Percentiles rank a stretch among this genome's conserved stretches.
phyloP scores from a whole-genome alignment of 2,329 filamentous ascomycete genomes.

The Fusarium nematophilum region DNA sequence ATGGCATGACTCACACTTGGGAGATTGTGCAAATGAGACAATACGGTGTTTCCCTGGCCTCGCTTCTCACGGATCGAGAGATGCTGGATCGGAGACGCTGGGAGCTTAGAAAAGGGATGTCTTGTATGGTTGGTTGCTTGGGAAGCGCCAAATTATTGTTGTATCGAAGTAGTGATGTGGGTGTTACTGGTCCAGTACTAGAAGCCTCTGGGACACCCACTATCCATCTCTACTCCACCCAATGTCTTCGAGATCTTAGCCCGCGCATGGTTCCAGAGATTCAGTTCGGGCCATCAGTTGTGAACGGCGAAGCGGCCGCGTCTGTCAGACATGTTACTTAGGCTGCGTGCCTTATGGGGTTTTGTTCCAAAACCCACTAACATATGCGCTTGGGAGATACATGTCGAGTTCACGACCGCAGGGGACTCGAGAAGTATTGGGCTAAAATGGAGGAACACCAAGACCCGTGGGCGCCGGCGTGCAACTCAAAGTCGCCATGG shows the following conservation, averaged over 20 bases:
- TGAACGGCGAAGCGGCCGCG: conserved; percentile 11
- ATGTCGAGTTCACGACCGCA: conserved; percentile 12
- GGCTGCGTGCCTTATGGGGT: not conserved
- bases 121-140: conserved; percentile 1
- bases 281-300: not conserved
- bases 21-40: not conserved
- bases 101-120: conserved; percentile 10
- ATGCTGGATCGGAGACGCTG: conserved; percentile 9
- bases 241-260: conserved; percentile 31
- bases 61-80: conserved; percentile 11
- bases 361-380: not conserved
- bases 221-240: conserved; percentile 1
- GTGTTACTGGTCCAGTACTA: not conserved
- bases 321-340: conserved; percentile 13
- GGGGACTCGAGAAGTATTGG: conserved; percentile 26
- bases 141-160: no score
- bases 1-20: not conserved
- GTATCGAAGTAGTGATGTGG: no score
- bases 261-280: conserved; percentile 15
- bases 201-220: conserved; percentile 6
- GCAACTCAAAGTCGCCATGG: conserved; percentile 22
- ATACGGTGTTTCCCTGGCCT: conserved; percentile 3
- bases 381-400: conserved; percentile 16
- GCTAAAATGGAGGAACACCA: conserved; percentile 16
- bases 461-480: not conserved